phyloP scores from a whole-genome alignment of 176 grass and related monocot species.

The Oropetium thomaeum region DNA sequence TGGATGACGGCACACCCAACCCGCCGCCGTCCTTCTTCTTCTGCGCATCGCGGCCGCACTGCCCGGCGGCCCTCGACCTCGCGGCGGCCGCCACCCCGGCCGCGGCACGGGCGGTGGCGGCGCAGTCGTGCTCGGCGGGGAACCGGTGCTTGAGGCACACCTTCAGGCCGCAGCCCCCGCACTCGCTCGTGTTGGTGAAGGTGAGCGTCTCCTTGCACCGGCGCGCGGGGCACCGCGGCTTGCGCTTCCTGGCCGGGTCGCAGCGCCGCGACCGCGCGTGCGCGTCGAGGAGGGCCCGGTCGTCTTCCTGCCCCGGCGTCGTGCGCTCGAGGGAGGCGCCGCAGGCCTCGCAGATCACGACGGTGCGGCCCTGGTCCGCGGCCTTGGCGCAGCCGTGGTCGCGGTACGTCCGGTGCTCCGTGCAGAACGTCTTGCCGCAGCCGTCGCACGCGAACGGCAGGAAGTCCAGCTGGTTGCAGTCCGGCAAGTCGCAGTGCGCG shows the following conservation, averaged over 20 bases:
- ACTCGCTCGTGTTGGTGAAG: conserved; percentile 58
- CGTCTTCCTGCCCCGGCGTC: conserved; percentile 15
- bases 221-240: conserved; percentile 54
- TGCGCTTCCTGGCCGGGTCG: conserved; percentile 66
- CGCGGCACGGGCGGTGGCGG: background rate
- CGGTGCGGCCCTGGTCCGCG: conserved; percentile 50
- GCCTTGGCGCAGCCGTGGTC: conserved; percentile 64
- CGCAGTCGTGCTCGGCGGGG: conserved; percentile 55
- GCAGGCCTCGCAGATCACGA: conserved; percentile 68
- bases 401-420: conserved; percentile 56
- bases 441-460: conserved; percentile 83
- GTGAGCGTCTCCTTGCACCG: conserved; percentile 73
- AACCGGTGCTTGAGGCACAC: conserved; percentile 75
- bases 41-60: conserved; percentile 28
- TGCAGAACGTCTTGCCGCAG: conserved; percentile 60
- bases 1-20: background rate
- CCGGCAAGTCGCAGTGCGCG: conserved; percentile 62
- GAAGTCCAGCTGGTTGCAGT: conserved; percentile 86
- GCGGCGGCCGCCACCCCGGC: background rate
- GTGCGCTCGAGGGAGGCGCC: conserved; percentile 63
- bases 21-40: background rate
- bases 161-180: conserved; percentile 49
- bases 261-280: conserved; percentile 54
- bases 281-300: conserved; percentile 23
- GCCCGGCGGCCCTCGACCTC: conserved; percentile 22